Evolutionary conservation across 129 eudicot species (phyloP).

Genomic region (Cynara cardunculus): DNA sequence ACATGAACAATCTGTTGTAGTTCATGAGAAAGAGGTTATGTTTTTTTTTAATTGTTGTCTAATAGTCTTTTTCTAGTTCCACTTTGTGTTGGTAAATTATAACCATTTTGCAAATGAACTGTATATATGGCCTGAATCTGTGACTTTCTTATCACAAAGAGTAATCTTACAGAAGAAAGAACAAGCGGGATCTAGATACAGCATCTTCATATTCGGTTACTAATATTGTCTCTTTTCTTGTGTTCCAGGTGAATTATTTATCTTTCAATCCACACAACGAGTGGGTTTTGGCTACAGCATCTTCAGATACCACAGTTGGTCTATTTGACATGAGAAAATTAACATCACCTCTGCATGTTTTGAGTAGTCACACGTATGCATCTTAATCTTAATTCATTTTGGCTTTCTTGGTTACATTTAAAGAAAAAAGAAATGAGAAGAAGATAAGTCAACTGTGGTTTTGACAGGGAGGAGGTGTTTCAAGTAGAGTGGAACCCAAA

Average conservation of each 20-base stretch:
- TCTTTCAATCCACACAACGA: slow-evolving; percentile 86
- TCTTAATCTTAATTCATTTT: not conserved
- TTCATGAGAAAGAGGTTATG: slow-evolving; percentile 88
- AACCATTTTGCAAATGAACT: not conserved
- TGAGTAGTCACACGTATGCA: slow-evolving; percentile 60
- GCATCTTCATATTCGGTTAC: not conserved
- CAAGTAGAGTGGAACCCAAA: slow-evolving; percentile 90
- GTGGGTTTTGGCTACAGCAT: slow-evolving; percentile 90
- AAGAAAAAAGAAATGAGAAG: not conserved
- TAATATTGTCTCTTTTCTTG: not conserved
- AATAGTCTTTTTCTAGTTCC: not conserved
- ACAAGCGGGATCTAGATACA: no score
- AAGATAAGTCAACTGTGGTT: not conserved
- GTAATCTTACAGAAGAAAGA: not conserved
- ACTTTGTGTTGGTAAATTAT: not conserved
- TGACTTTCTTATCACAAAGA: no score
- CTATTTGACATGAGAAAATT: slow-evolving; percentile 77
- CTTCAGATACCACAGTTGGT: slow-evolving; percentile 94
- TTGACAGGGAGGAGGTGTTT: slow-evolving; percentile 62
- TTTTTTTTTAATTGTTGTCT: not conserved
- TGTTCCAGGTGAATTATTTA: slow-evolving; percentile 74
- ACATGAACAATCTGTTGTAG: slow-evolving; percentile 68
- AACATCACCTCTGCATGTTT: slow-evolving; percentile 1
- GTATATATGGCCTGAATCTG: no score
- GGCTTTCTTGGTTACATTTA: not conserved